Evolutionary conservation across 1,284 basidiomycete genomes (phyloP).

Genomic region (Cutaneotrichosporon spelunceum): DNA sequence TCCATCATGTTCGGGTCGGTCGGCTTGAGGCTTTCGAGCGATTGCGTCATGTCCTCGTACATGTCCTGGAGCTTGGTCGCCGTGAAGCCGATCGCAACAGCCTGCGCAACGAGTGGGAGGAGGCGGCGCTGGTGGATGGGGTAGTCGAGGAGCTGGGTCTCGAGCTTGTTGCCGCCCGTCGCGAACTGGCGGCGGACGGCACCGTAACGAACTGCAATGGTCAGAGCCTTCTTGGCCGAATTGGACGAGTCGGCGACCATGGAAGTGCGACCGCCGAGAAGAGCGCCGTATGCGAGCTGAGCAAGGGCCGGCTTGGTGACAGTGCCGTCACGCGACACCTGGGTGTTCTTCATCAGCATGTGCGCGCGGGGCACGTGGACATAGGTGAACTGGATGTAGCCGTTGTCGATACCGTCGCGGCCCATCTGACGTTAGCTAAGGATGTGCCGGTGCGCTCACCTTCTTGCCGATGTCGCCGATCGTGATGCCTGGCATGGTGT

Average conservation of each 20-base stretch:
- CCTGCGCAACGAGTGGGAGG: constrained; percentile 58
- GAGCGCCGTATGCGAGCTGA: constrained; percentile 59
- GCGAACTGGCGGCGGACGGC: constrained; percentile 59
- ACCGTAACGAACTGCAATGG: constrained; percentile 59
- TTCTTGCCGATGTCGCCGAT: constrained; percentile 62
- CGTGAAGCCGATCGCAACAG: constrained; percentile 59
- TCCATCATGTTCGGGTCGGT: constrained; percentile 50
- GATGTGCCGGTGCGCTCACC: not conserved
- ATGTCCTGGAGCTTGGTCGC: constrained; percentile 52
- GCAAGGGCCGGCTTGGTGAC: constrained; percentile 55
- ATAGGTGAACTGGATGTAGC: constrained; percentile 77
- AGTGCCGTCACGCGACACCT: constrained; percentile 54
- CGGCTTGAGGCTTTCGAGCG: constrained; percentile 57
- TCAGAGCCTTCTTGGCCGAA: constrained; percentile 58
- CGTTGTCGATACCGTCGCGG: constrained; percentile 68
- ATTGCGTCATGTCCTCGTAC: constrained; percentile 54
- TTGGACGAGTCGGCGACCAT: constrained; percentile 59
- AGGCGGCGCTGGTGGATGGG: constrained; percentile 61
- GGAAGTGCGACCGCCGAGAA: constrained; percentile 57
- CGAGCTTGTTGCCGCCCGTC: constrained; percentile 50
- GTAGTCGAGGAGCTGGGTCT: constrained; percentile 60
- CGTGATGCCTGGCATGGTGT: constrained; percentile 55
- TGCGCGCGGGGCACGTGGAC: constrained; percentile 60
- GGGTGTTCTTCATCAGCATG: constrained; percentile 63
- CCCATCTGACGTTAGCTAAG: constrained; percentile 51